These are phyloP conservation scores for Mollisiaceae sp. DNA, from an alignment of 2,329 filamentous ascomycete genomes.

Conservation along the genomic window DNA sequence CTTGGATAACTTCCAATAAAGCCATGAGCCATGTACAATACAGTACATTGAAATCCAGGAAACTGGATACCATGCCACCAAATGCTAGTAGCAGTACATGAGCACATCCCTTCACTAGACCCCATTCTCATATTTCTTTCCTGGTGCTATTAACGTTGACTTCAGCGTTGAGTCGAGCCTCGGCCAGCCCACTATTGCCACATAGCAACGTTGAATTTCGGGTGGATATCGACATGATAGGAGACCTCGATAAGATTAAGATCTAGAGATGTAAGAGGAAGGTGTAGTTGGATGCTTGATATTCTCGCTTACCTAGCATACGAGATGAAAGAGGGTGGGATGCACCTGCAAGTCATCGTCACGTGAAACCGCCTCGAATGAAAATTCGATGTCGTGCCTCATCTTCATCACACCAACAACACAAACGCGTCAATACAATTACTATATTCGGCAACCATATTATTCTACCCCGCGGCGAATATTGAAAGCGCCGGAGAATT, in stretches of 20 bases:
- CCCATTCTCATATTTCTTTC: too few species aligned
- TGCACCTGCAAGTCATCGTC: neutral
- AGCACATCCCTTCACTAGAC: too few species aligned
- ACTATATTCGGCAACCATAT: neutral
- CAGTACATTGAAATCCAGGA: too few species aligned
- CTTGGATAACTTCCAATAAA: conserved; percentile 25
- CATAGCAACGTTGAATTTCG: conserved; percentile 15
- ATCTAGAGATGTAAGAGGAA: conserved; percentile 9
- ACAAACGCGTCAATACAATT: neutral
- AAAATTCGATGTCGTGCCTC: neutral
- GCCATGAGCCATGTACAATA: too few species aligned
- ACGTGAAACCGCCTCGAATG: neutral
- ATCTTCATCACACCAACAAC: neutral
- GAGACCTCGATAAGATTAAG: neutral
- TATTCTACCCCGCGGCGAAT: neutral
- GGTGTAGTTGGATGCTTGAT: neutral
- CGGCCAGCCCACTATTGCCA: conserved; percentile 13
- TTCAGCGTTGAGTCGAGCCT: too few species aligned
- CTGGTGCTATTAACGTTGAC: too few species aligned
- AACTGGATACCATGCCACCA: too few species aligned
- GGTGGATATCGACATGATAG: conserved; percentile 3
- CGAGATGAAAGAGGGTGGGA: neutral
- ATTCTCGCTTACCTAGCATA: conserved; percentile 5
- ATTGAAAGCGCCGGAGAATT: neutral
- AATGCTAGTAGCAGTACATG: too few species aligned